Percentiles rank a stretch among this genome's conserved stretches.
phyloP scores from a whole-genome alignment of 225 moss, liverwort and hornwort species.

The Neckera pumila region DNA sequence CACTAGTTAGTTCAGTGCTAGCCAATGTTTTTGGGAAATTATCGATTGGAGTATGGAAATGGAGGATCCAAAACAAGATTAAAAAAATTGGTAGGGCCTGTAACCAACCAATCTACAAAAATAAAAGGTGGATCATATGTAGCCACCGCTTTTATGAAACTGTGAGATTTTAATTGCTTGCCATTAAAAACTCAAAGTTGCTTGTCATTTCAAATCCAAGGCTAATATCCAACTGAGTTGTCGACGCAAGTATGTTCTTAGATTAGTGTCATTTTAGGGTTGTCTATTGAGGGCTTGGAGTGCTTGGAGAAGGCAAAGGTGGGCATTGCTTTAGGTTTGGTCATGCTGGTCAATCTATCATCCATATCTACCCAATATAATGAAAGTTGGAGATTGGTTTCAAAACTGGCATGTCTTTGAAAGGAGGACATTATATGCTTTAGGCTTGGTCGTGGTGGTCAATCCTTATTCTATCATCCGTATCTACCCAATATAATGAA shows the following conservation, averaged over 20 bases:
- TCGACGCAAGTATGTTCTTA: no score
- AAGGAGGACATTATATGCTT: no score
- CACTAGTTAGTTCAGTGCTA: fast-evolving
- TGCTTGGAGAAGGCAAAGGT: fast-evolving
- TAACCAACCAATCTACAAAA: fast-evolving
- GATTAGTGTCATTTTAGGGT: fast-evolving
- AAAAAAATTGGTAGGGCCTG: fast-evolving
- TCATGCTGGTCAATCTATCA: no score
- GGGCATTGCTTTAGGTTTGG: no score
- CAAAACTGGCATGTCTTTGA: no score
- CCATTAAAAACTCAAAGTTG: no score
- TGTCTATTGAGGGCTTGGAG: fast-evolving
- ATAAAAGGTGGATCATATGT: neutral
- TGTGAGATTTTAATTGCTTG: fast-evolving
- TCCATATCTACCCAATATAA: no score
- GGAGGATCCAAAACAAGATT: fast-evolving
- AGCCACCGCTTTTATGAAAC: fast-evolving
- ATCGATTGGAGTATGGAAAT: fast-evolving
- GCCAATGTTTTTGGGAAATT: fast-evolving
- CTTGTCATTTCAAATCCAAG: neutral
- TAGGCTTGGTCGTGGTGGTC: fast-evolving
- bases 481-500: no score
- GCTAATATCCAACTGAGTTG: no score
- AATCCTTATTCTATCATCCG: fast-evolving
- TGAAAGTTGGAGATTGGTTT: no score